Evolutionary conservation across 352 stramenopile species (phyloP), one percentile per base, ranked within the genome.

Genomic region (Discostella stelligera): DNA sequence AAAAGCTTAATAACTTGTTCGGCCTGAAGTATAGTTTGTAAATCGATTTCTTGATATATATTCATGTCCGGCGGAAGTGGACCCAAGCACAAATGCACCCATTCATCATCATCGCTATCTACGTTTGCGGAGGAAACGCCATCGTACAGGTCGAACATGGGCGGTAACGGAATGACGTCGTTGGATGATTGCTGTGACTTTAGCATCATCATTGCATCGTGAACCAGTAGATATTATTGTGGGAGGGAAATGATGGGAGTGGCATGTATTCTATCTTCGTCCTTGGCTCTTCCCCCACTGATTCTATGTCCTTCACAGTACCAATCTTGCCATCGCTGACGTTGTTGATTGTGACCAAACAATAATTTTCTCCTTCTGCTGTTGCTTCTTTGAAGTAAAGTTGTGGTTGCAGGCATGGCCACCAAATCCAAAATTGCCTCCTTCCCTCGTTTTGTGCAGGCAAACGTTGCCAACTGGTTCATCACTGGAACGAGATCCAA

Each of bases 101-200:
- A 92, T 76, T 90, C 87, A 64, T 92, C 84, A 32, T 92, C 75
- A 68, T 92, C 87, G 20, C 77, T 84, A 21, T 83, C 71, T 21
- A 65, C 10, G 67, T 55, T 71, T 2, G 23, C 68, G n/a, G n/a
- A 25, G 18, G 55, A 32, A 3, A 66, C 77, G 10, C 64, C 74
- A 70, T 90, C 84, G 25, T 84, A 41, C 49, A 85, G 75, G 41
- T 86, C 64, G 60, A 81, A 82, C 56, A 76, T 79, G 21, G 75
- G 69, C 14, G 80, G 76, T 8, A 88, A 53, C 49, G 77, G 67
- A 58, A 68, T 50, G 23, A 18, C 46, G 2, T 25, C 11, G 16
- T 59, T 52, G 23, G 53, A 70, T 20, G 20, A 21, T 49, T 39
- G 44, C 41, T 62, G 18, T 70, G 44, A 61, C 37, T 56, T 10